These are phyloP conservation scores for Naganishia vishniacii DNA, from an alignment of 768 basidiomycete species.

Conservation along the genomic window DNA sequence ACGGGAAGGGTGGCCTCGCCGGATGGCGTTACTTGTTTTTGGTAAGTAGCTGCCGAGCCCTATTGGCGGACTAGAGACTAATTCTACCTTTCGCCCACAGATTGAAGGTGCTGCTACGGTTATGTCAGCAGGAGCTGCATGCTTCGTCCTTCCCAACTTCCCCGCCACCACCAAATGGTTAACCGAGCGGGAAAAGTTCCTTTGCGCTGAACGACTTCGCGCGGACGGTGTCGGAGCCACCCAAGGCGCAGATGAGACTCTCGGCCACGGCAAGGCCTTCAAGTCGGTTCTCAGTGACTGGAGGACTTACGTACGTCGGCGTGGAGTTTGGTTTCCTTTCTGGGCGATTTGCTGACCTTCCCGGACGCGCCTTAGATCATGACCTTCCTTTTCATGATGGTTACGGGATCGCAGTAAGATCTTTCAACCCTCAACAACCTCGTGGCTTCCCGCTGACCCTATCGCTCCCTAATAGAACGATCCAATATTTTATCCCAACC, in stretches of 20 bases:
- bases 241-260: slow-evolving; percentile 32
- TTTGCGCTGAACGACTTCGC: slow-evolving; percentile 45
- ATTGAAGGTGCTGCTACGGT: slow-evolving; percentile 25
- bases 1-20: slow-evolving; percentile 19
- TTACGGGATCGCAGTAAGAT: slow-evolving; percentile 47
- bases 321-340: no score
- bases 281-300: slow-evolving; percentile 27
- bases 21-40: slow-evolving; percentile 24
- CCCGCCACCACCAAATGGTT: slow-evolving; percentile 48
- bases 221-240: slow-evolving; percentile 44
- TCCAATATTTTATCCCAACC: slow-evolving; percentile 44
- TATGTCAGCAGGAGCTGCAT: not conserved
- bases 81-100: not conserved
- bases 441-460: slow-evolving; percentile 18
- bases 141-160: slow-evolving; percentile 43
- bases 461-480: not conserved
- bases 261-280: slow-evolving; percentile 39
- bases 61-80: not conserved
- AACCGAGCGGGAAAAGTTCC: slow-evolving; percentile 45
- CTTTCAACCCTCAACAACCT: slow-evolving; percentile 46
- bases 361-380: slow-evolving; percentile 31
- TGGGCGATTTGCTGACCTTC: no score
- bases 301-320: slow-evolving; percentile 26
- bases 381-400: slow-evolving; percentile 44
- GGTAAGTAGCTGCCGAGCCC: not conserved